Conservation (phyloP, 805 yeast genomes). For the Starmerella floris region DNA sequence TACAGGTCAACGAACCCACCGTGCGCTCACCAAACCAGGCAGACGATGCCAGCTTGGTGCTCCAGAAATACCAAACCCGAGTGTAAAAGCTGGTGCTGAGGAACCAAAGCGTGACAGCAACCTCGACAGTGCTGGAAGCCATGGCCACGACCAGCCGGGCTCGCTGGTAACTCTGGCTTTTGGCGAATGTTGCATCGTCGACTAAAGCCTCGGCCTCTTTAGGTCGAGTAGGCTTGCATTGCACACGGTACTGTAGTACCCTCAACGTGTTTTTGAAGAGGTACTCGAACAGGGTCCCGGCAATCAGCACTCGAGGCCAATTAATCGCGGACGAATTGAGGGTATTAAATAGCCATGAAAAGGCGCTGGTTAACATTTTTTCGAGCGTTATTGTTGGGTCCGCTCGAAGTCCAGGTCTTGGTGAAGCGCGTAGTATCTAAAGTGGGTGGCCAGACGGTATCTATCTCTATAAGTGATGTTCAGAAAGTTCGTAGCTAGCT, state of each 20-base stretch:
- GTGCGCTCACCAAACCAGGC: slow-evolving; percentile 31
- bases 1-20: slow-evolving; percentile 1
- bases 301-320: slow-evolving; percentile 67
- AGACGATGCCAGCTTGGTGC: slow-evolving; percentile 9
- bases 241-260: slow-evolving; percentile 52
- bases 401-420: too few relatives aligned
- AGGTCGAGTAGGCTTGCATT: slow-evolving; percentile 30
- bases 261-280: slow-evolving; percentile 61
- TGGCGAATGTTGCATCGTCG: slow-evolving; percentile 48
- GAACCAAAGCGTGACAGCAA: slow-evolving; percentile 26
- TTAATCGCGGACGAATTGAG: slow-evolving; percentile 23
- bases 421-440: too few relatives aligned
- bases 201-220: slow-evolving; percentile 67
- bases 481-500: too few relatives aligned
- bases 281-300: slow-evolving; percentile 63
- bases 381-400: too few relatives aligned
- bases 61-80: slow-evolving; percentile 40
- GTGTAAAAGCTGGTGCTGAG: slow-evolving; percentile 49
- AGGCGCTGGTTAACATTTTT: not conserved
- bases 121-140: slow-evolving; percentile 37
- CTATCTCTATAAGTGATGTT: too few relatives aligned
- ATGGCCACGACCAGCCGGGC: slow-evolving; percentile 65
- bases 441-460: too few relatives aligned
- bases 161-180: slow-evolving; percentile 64
- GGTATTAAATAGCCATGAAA: not conserved